Conservation (phyloP, 1,284 basidiomycete species). For the Caloboletus inedulis region DNA sequence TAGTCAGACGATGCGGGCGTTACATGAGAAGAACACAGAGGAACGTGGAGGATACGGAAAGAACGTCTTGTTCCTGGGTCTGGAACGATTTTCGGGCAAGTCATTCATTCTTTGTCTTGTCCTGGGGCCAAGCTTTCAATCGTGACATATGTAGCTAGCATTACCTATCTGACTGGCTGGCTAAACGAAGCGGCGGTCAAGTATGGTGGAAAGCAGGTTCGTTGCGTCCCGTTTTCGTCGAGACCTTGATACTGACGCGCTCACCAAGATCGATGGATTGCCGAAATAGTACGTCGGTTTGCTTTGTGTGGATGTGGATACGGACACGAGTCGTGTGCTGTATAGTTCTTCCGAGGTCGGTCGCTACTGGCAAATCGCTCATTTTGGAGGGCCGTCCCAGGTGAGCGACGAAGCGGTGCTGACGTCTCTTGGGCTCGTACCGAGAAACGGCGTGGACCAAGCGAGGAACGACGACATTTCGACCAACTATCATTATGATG, state of each 20-base stretch:
- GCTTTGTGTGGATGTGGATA: background rate
- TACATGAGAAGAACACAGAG: background rate
- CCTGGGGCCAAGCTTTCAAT: background rate
- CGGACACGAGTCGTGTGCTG: background rate
- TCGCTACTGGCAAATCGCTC: background rate
- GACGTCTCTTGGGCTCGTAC: background rate
- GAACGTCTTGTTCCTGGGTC: background rate
- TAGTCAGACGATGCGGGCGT: conserved; percentile 1
- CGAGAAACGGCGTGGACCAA: background rate
- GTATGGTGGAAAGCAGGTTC: conserved; percentile 3
- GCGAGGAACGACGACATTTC: too few species aligned
- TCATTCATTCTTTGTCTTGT: background rate
- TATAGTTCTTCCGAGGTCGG: background rate
- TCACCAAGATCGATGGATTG: background rate
- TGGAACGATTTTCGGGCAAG: background rate
- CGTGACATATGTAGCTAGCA: background rate
- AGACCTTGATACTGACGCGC: background rate
- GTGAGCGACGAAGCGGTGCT: background rate
- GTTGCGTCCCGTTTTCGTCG: background rate
- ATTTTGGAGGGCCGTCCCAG: background rate
- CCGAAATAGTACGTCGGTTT: conserved; percentile 1
- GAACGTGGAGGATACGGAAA: conserved; percentile 19
- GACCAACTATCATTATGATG: too few species aligned
- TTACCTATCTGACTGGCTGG: background rate
- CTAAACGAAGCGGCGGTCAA: background rate